Evolutionary conservation across 176 grass and related monocot species (phyloP).

Genomic region (Lolium multiflorum): DNA sequence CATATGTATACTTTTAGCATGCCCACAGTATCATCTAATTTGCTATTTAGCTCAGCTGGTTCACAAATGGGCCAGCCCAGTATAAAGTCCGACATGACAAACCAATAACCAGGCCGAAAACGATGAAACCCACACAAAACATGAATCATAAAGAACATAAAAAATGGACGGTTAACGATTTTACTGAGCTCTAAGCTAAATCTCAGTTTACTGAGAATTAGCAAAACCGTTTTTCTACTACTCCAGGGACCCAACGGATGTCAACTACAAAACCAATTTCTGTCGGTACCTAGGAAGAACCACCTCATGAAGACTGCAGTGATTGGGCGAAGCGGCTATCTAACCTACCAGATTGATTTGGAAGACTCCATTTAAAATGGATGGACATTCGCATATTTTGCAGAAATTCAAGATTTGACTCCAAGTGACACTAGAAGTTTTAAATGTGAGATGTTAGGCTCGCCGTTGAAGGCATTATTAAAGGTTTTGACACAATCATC

Average conservation of each 20-base stretch:
- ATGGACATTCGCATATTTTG: constrained; percentile 57
- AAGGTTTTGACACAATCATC: no score
- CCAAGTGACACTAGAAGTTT: constrained; percentile 53
- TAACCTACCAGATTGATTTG: constrained; percentile 49
- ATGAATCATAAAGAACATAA: no score
- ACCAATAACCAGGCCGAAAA: no score
- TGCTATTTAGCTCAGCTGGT: no score
- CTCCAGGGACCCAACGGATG: constrained; percentile 63
- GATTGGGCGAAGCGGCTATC: constrained; percentile 54
- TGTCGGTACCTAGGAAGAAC: constrained; percentile 27
- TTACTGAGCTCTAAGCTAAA: no score
- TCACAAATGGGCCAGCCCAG: no score
- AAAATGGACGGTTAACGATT: no score
- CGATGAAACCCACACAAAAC: no score
- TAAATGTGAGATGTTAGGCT: constrained; percentile 47
- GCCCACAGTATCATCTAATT: no score
- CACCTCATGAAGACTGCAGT: constrained; percentile 65
- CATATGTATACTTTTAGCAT: no score
- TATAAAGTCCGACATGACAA: no score
- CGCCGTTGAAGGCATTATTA: background rate
- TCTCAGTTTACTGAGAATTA: no score
- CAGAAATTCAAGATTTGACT: constrained; percentile 64
- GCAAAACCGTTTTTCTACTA: constrained; percentile 34
- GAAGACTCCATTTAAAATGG: constrained; percentile 56
- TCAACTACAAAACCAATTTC: constrained; percentile 45